These are phyloP conservation scores for Chamaecyparis obtusa DNA, from an alignment of 75 land plant species.

Conservation along the genomic window DNA sequence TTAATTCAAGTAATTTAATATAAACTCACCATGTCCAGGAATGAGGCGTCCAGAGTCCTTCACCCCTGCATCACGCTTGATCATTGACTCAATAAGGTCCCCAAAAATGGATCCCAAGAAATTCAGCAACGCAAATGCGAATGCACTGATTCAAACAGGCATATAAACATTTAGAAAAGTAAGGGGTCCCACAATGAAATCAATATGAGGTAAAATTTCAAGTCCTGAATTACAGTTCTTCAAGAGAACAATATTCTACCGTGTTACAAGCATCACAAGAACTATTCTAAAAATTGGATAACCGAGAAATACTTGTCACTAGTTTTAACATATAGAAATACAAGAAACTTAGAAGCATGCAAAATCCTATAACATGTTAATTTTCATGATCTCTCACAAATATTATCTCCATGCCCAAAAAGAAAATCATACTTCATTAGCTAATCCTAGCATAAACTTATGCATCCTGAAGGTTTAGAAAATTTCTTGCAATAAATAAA, in stretches of 20 bases:
- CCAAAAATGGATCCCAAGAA: slow-evolving; percentile 94
- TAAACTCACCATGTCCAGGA: slow-evolving; percentile 90
- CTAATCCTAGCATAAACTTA: neutral
- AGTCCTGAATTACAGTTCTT: neutral
- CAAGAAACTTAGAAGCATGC: neutral
- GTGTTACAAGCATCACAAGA: neutral
- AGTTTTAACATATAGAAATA: neutral
- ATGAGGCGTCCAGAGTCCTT: slow-evolving; percentile 94
- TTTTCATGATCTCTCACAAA: neutral
- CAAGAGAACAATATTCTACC: neutral
- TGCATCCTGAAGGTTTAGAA: neutral
- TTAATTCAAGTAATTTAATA: neutral
- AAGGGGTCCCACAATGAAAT: neutral
- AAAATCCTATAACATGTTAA: neutral
- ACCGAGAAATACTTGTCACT: neutral
- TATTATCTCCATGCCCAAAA: neutral
- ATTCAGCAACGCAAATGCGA: slow-evolving; percentile 77
- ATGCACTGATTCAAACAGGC: slow-evolving; percentile 45
- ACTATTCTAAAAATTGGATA: neutral
- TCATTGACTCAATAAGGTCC: slow-evolving; percentile 93
- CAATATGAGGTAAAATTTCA: neutral
- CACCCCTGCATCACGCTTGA: slow-evolving; percentile 98
- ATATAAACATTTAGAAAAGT: neutral
- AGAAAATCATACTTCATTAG: neutral
- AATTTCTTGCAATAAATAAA: neutral